These are phyloP conservation scores for Termitomyces titanicus DNA, from an alignment of 768 basidiomycete genomes.

Conservation along the genomic window DNA sequence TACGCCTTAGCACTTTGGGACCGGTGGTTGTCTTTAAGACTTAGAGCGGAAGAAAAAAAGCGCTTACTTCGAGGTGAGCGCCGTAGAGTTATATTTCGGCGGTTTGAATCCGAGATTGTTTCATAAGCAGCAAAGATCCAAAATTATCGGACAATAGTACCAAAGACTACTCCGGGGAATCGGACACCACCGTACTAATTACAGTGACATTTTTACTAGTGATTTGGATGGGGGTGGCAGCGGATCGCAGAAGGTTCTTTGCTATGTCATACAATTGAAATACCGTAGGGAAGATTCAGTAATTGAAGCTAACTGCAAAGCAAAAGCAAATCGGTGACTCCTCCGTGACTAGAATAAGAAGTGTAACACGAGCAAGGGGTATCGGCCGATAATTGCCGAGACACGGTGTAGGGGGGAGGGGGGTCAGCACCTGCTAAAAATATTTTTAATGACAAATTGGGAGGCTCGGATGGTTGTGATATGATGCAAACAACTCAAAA, in stretches of 20 bases:
- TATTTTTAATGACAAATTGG: too few relatives aligned
- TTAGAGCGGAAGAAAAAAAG: conserved; percentile 20
- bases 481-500: too few relatives aligned
- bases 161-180: too few relatives aligned
- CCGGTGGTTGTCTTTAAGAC: conserved; percentile 28
- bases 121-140: neutral
- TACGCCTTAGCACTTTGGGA: conserved; percentile 37
- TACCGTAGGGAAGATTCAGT: neutral
- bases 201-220: too few relatives aligned
- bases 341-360: too few relatives aligned
- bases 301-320: neutral
- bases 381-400: too few relatives aligned
- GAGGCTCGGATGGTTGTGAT: too few relatives aligned
- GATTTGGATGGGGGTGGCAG: too few relatives aligned
- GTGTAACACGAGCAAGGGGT: too few relatives aligned
- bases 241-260: neutral
- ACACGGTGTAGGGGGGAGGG: too few relatives aligned
- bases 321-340: neutral
- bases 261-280: neutral
- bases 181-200: too few relatives aligned
- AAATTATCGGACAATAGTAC: neutral
- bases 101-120: neutral
- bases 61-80: conserved; percentile 5
- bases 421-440: too few relatives aligned
- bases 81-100: neutral